Conservation (phyloP, 1,139 yeast species). For the Diutina scorzettiae region DNA sequence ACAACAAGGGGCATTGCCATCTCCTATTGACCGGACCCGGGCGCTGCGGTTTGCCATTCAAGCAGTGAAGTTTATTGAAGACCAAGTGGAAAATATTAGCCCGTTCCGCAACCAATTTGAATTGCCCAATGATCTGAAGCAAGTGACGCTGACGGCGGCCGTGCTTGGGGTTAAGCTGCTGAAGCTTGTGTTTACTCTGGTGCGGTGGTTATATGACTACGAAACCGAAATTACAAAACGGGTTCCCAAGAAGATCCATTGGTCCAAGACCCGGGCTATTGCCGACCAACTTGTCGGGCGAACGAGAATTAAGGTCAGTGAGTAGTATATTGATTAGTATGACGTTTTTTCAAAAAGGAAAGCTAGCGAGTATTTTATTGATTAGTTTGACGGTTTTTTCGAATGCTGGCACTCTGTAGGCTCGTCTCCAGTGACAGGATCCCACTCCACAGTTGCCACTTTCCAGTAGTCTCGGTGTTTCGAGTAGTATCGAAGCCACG, state of each 20-base stretch:
- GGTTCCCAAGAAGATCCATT: constrained; percentile 81
- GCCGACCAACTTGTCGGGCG: constrained; percentile 86
- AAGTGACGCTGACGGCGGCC: not conserved
- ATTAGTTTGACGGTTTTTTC: not conserved
- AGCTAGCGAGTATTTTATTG: not conserved
- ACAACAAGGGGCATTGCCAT: constrained; percentile 95
- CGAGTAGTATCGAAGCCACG: constrained; percentile 46
- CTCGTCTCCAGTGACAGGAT: not conserved
- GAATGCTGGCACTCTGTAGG: not conserved
- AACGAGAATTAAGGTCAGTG: not conserved
- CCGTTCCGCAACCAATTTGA: not conserved
- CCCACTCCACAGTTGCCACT: constrained; percentile 38
- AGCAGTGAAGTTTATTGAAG: constrained; percentile 77
- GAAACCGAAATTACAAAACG: constrained; percentile 74
- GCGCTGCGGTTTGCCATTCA: constrained; percentile 85
- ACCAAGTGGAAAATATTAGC: not conserved
- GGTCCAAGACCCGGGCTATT: constrained; percentile 64
- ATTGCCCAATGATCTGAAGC: constrained; percentile 14
- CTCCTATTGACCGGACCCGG: constrained; percentile 87
- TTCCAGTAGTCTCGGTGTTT: constrained; percentile 45
- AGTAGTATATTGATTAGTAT: not conserved
- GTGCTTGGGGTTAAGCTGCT: constrained; percentile 34
- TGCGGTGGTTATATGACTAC: constrained; percentile 67
- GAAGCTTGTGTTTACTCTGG: constrained; percentile 61
- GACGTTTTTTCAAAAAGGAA: too few species aligned